Evolutionary conservation across 345 rosid genomes (phyloP).

Genomic region (Trapa bicornis): DNA sequence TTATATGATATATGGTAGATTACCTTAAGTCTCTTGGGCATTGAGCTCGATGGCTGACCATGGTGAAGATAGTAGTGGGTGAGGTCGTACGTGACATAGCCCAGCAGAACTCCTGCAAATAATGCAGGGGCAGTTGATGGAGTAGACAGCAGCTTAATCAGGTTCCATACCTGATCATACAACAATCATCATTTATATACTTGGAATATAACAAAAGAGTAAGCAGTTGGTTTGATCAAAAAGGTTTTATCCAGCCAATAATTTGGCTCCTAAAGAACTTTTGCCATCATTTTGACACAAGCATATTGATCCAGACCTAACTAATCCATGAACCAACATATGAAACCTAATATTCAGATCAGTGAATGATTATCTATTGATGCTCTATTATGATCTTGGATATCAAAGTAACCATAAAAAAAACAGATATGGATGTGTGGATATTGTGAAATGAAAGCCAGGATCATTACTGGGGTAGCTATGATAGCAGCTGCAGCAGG

Average conservation of each 20-base stretch:
- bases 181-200: too few species aligned
- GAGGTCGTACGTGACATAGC: slow-evolving; percentile 79
- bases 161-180: slow-evolving; percentile 51
- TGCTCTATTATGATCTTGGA: not conserved
- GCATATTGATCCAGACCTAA: too few species aligned
- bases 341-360: not conserved
- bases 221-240: too few species aligned
- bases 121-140: slow-evolving; percentile 68
- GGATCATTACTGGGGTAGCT: slow-evolving; percentile 34
- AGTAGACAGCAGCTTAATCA: slow-evolving; percentile 41
- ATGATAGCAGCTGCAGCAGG: slow-evolving; percentile 72
- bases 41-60: slow-evolving; percentile 56
- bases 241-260: too few species aligned
- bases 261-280: too few species aligned
- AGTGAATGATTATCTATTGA: not conserved
- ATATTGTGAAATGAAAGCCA: too few species aligned
- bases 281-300: too few species aligned
- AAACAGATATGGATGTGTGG: not conserved
- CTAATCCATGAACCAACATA: too few species aligned
- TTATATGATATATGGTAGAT: too few species aligned
- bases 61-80: slow-evolving; percentile 93
- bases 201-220: too few species aligned
- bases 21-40: slow-evolving; percentile 64
- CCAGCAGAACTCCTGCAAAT: slow-evolving; percentile 76
- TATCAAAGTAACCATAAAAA: not conserved